Evolutionary conservation across 208 protist species (phyloP), one percentile per base, ranked within the genome.

Genomic region (Acanthamoeba lenticulata): DNA sequence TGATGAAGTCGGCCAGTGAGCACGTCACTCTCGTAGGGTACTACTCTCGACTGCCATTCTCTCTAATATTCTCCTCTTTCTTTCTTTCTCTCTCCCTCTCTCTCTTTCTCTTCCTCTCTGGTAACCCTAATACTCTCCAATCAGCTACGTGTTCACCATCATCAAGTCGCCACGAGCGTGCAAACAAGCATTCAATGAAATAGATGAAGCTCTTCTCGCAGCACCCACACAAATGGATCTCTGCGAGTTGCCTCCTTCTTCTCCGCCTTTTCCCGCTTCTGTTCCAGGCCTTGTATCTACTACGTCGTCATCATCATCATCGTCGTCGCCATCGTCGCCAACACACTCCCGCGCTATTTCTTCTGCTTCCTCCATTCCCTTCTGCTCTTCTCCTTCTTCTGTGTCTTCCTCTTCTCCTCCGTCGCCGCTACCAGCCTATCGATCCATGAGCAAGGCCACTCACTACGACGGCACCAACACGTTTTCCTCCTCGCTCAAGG

Each of bases 401-500:
- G 15, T 21, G 11, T 60, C 52, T 72, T 34, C 29, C n/a, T 72
- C 62, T 11, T 34, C 62, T 38, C 29, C 62, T 13, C 62, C 11
- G 17, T 4, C n/a, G 27, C 9, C 74, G 3, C 3, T n/a, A 9
- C 32, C 32, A 11, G 13, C 19, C 17, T 85, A n/a, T 36, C 74
- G 74, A 7, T 85, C 74, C 6, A 85, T 85, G 44, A 29, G 74
- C 42, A 85, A 85, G 44, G 74, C 74, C 42, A 85, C 74, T 29
- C 74, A 85, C 0, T 85, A 85, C 44, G 17, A 85, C n/a, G 74
- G 74, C 42, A 42, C 49, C 29, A 85, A 85, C 74, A 85, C 7
- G 45, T 42, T 85, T 27, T 57, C 74, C 42, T 85, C 49, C n/a
- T 85, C 74, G 74, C 74, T 85, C 42, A 85, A 85, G 44, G 44